A percentile compares a stretch with the other conserved stretches of the same genome.
Conservation (phyloP, 495 filamentous ascomycete genomes). For the Arthonia radiata region DNA sequence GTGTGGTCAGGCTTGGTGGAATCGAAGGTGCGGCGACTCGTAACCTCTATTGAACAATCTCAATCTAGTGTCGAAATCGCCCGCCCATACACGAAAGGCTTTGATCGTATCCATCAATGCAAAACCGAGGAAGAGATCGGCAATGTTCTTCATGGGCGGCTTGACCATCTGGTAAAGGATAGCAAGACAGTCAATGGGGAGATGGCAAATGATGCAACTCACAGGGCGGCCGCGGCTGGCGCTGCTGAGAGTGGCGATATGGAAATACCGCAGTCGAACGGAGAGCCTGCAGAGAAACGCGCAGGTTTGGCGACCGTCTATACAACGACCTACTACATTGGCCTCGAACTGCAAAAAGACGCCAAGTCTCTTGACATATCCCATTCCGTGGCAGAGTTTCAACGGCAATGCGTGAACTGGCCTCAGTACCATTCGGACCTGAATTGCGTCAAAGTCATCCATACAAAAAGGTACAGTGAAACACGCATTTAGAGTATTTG, state of each 20-base stretch:
- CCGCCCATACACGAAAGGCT: conserved; percentile 81
- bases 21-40: conserved; percentile 69
- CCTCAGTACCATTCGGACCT: conserved; percentile 35
- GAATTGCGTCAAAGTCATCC: conserved; percentile 43
- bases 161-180: conserved; percentile 38
- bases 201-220: conserved; percentile 27
- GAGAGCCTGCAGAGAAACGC: conserved; percentile 6
- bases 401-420: conserved; percentile 39
- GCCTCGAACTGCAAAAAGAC: conserved; percentile 16
- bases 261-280: conserved; percentile 5
- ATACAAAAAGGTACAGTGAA: conserved; percentile 61
- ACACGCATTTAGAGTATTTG: too few relatives aligned
- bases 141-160: conserved; percentile 42
- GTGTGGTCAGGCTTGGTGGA: conserved; percentile 81
- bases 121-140: conserved; percentile 43
- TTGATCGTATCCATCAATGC: conserved; percentile 55
- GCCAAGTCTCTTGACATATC: conserved; percentile 41
- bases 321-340: conserved; percentile 75
- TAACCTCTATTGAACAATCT: conserved; percentile 52
- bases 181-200: conserved; percentile 34
- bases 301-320: conserved; percentile 30
- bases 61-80: conserved; percentile 47
- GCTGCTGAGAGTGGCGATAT: conserved; percentile 17
- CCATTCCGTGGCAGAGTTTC: conserved; percentile 49
- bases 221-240: conserved; percentile 23